These are phyloP conservation scores for Fonsecaea erecta DNA, from an alignment of 2,329 filamentous ascomycete genomes.

Conservation along the genomic window DNA sequence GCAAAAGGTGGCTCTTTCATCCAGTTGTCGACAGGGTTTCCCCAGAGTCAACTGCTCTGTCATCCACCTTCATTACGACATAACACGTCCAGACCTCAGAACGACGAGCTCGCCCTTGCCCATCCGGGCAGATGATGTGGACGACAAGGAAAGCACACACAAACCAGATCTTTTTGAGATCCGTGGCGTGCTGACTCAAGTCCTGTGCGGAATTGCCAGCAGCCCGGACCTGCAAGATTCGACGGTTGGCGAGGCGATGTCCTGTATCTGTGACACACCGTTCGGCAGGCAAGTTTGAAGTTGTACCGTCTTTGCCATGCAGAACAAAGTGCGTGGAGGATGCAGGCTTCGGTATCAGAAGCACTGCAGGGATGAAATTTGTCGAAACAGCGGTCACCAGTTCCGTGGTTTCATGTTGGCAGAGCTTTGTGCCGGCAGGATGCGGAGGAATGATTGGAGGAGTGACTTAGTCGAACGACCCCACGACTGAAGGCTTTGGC, in stretches of 20 bases:
- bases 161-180: neutral
- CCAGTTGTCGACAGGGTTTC: neutral
- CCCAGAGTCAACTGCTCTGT: neutral
- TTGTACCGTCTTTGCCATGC: neutral
- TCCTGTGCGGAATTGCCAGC: neutral
- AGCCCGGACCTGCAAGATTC: neutral
- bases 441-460: neutral
- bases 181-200: neutral
- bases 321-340: neutral
- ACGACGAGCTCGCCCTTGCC: neutral
- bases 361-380: neutral
- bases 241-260: neutral
- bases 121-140: neutral
- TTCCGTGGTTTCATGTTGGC: neutral
- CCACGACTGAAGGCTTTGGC: neutral
- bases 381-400: slow-evolving; percentile 1
- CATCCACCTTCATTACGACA: neutral
- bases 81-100: neutral
- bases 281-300: neutral
- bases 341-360: neutral
- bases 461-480: neutral
- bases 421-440: neutral
- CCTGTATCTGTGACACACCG: neutral
- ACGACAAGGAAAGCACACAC: neutral
- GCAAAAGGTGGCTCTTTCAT: neutral